A percentile compares a stretch with the other conserved stretches of the same genome.
Conservation (phyloP, 257 asterid species). For the Datura wrightii region DNA sequence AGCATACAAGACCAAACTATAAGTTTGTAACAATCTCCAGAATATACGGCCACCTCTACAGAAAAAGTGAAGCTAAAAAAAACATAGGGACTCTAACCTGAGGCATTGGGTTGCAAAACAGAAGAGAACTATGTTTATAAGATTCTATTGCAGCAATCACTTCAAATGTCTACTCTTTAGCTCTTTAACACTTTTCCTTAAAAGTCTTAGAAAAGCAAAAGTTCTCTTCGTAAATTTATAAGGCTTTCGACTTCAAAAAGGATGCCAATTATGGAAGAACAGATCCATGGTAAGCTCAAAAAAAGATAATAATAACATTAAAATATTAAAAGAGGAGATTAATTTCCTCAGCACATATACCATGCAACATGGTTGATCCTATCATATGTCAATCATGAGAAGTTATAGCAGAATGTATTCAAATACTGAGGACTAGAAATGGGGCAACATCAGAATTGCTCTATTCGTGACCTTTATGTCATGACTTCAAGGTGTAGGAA, state of each 20-base stretch:
- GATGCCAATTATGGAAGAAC: not conserved
- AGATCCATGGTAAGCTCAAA: conserved; percentile 10
- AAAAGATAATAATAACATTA: not conserved
- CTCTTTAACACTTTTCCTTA: not conserved
- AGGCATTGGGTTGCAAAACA: not conserved
- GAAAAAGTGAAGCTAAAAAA: not conserved
- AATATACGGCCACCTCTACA: not conserved
- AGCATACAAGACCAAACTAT: not conserved
- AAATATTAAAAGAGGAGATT: not conserved
- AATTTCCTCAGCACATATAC: not conserved
- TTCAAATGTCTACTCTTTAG: not conserved
- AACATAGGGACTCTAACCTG: not conserved
- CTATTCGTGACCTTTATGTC: conserved; percentile 16
- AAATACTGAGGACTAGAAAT: not conserved
- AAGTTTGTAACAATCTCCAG: conserved; percentile 24
- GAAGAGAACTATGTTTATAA: not conserved
- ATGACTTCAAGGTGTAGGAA: not conserved
- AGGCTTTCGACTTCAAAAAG: not conserved
- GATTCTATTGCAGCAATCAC: not conserved
- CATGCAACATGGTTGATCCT: conserved; percentile 23
- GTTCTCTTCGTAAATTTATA: not conserved
- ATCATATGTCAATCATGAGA: conserved; percentile 11
- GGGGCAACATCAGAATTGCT: not conserved
- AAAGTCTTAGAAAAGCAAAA: conserved; percentile 1
- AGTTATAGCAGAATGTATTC: not conserved